Evolutionary conservation across 352 stramenopile species (phyloP).

Genomic region (Phytophthora pisi): DNA sequence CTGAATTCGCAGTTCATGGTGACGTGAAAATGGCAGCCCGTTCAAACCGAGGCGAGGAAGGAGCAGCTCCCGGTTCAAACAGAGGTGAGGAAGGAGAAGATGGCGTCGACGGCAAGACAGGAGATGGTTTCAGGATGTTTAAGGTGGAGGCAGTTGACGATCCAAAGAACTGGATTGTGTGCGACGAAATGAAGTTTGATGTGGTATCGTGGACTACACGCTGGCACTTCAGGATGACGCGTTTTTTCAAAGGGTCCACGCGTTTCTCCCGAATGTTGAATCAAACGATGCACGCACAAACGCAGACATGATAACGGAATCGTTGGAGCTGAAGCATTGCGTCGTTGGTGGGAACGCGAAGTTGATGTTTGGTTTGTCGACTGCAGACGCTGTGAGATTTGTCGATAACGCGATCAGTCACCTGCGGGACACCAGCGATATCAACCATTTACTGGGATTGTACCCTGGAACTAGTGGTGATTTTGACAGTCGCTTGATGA

Average conservation of each 20-base stretch:
- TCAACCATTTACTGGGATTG: not conserved
- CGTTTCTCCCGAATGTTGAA: not conserved
- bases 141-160: not conserved
- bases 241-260: not conserved
- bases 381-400: not conserved
- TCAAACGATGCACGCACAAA: not conserved
- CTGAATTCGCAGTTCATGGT: not conserved
- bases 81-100: not conserved
- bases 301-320: not conserved
- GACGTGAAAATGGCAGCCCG: not conserved
- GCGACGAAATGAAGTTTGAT: not conserved
- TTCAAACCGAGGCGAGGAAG: not conserved
- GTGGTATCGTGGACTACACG: not conserved
- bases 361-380: not conserved
- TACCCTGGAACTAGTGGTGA: not conserved
- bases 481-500: not conserved
- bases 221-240: not conserved
- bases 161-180: not conserved
- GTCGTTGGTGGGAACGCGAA: not conserved
- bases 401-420: not conserved
- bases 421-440: not conserved
- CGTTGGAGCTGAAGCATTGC: not conserved
- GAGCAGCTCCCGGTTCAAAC: not conserved
- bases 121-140: not conserved
- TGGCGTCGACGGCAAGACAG: not conserved